phyloP scores from a whole-genome alignment of 768 basidiomycete species.

The Peribolospora kevripleyi region DNA sequence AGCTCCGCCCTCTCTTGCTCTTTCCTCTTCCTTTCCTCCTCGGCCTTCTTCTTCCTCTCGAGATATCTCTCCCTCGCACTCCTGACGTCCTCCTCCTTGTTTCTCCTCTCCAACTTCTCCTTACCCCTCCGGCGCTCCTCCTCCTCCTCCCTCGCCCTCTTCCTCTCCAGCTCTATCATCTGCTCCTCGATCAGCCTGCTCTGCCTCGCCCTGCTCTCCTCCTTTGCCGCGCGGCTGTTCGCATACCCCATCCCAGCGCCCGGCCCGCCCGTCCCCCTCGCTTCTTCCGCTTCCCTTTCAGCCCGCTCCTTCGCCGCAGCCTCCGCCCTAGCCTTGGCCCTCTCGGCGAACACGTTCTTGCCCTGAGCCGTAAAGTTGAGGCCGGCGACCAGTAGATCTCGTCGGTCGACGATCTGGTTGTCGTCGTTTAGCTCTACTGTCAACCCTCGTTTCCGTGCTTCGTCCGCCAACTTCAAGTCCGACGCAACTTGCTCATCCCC shows the following conservation, averaged over 20 bases:
- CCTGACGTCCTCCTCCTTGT: constrained; percentile 46
- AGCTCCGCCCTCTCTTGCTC: constrained; percentile 2
- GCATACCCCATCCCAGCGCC: constrained; percentile 25
- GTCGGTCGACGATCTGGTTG: constrained; percentile 88
- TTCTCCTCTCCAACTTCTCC: constrained; percentile 36
- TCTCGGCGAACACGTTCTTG: constrained; percentile 28
- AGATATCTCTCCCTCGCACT: constrained; percentile 50
- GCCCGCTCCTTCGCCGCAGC: constrained; percentile 12
- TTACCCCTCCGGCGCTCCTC: constrained; percentile 33
- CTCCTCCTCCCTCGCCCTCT: constrained; percentile 32
- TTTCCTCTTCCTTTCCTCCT: constrained; percentile 27
- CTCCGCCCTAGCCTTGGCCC: constrained; percentile 11
- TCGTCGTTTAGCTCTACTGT: constrained; percentile 87
- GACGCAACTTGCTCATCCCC: constrained; percentile 24
- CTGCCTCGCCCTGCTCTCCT: constrained; percentile 7
- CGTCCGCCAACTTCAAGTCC: constrained; percentile 45
- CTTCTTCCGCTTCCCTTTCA: constrained; percentile 12
- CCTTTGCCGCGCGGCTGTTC: constrained; percentile 3
- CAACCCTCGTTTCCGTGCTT: constrained; percentile 45
- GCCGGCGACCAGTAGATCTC: constrained; percentile 71
- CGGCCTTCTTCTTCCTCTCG: constrained; percentile 49
- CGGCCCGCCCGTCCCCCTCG: no score
- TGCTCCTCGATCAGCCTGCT: constrained; percentile 35
- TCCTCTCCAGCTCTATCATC: constrained; percentile 46
- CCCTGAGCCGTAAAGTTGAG: constrained; percentile 50